Base-by-base conservation (phyloP, 83 land plant genomes). In the Picea abies region DNA sequence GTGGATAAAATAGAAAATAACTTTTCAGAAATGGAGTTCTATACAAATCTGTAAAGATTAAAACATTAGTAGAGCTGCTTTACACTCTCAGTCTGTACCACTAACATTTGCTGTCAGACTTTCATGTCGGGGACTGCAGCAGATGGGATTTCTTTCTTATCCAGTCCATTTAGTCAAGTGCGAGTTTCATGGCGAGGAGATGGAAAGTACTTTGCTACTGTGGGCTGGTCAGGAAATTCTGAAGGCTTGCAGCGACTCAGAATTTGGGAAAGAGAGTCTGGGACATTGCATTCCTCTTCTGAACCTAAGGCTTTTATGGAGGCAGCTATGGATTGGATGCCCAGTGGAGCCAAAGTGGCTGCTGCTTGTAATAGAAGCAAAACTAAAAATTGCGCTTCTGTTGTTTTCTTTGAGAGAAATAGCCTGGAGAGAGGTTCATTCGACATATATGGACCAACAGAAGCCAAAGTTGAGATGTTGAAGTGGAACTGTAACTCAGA, bases 201-300 rank as follows among this genome's bases (percentile, higher is more conserved):
- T 89, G 99, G 97, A 4, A 98, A 93, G 83, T 98, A 86, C 83
- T 94, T 96, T 92, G 97, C 95, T 17, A 96, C 97, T 35, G 83
- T 94, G 35, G 85, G 84, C 14, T 84, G 84, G 19, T 63, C 41
- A 9, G 23, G 52, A 3, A 49, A 12, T 79, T 73, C 88, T 63
- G 73, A 84, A 83, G 80, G 83, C 60, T 65, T 79, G 76, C 82
- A 81, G 69, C 85, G 88, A 80, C 60, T 98, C 79, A 93, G 84
- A 80, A 87, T 98, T 22, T 98, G 98, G 98, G 99, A 98, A 82
- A 89, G 99, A 32, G 99, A 98, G 79, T 83, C 97, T 58, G 96
- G 99, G 5, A 65, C 82, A 23, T 81, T 96, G 68, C 94, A 89
- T 84, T 88, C 99, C 83, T 62, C 88, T 37, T 89, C 95, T 71